Percentiles rank a stretch among this genome's conserved stretches.
These are phyloP conservation scores for Blastocystis sp. DNA, from an alignment of 352 stramenopile genomes.

Conservation along the genomic window DNA sequence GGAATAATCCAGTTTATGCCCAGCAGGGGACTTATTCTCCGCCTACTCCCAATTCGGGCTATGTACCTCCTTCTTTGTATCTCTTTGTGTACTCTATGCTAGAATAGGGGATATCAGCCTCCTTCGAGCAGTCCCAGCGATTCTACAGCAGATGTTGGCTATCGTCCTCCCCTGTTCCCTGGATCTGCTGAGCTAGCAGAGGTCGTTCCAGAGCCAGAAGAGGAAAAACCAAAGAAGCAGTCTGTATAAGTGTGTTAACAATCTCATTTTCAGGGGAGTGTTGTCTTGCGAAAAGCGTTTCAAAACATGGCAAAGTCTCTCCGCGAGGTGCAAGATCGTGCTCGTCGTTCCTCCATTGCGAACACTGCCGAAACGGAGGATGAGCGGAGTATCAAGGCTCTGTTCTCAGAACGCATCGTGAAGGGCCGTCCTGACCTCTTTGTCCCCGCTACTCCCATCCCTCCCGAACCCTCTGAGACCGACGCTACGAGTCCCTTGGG, in stretches of 20 bases:
- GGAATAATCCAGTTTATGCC: neutral
- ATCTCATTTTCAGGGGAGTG: neutral
- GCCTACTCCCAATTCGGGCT: neutral
- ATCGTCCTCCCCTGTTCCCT: slow-evolving; percentile 40
- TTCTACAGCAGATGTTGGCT: neutral
- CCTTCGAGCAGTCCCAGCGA: neutral
- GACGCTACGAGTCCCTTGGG: neutral
- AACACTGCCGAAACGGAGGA: neutral
- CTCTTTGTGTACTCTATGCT: neutral
- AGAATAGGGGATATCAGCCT: slow-evolving; percentile 1
- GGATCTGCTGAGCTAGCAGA: slow-evolving; percentile 17
- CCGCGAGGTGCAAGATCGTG: slow-evolving; percentile 28
- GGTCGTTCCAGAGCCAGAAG: neutral
- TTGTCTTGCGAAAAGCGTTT: neutral
- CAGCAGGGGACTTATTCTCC: neutral
- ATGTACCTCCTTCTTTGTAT: slow-evolving; percentile 11
- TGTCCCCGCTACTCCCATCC: neutral
- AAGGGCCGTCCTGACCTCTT: slow-evolving; percentile 48
- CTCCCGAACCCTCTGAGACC: neutral
- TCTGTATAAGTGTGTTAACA: neutral
- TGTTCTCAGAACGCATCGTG: slow-evolving; percentile 39
- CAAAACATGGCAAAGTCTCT: slow-evolving; percentile 25
- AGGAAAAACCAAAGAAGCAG: slow-evolving; percentile 11
- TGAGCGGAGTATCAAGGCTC: slow-evolving; percentile 44
- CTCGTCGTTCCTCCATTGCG: neutral